These are phyloP conservation scores for Cardamine occulta DNA, from an alignment of 345 rosid genomes.

Conservation along the genomic window DNA sequence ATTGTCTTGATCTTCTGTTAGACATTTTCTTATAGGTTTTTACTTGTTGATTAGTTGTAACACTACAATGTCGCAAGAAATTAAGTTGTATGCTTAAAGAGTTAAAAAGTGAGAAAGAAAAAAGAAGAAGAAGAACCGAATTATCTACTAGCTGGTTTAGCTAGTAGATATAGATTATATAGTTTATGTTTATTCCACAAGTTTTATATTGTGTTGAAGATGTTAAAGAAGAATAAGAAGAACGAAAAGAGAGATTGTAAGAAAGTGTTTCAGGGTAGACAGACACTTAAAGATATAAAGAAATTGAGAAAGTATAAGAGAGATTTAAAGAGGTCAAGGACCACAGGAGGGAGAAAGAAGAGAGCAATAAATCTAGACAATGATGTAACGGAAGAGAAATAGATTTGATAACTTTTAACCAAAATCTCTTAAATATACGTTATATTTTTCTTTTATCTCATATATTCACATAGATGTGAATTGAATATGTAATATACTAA, in stretches of 20 bases:
- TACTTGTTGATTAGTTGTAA: slow-evolving; percentile 16
- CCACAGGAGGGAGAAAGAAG: slow-evolving; percentile 45
- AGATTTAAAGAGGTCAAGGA: slow-evolving; percentile 69
- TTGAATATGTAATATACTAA: background rate
- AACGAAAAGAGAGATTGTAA: slow-evolving; percentile 12
- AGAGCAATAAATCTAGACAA: slow-evolving; percentile 40
- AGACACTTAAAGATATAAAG: slow-evolving; percentile 48
- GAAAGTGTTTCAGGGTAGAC: slow-evolving; percentile 25
- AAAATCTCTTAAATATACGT: background rate
- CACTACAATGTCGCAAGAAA: slow-evolving; percentile 33
- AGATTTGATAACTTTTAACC: slow-evolving; percentile 18
- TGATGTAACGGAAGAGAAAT: slow-evolving; percentile 34
- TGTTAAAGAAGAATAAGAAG: slow-evolving; percentile 8
- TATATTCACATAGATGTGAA: background rate
- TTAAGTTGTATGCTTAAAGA: background rate
- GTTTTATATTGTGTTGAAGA: background rate
- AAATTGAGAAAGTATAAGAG: slow-evolving; percentile 54
- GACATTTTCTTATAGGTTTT: slow-evolving; percentile 53
- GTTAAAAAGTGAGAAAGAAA: background rate
- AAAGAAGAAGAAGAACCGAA: background rate
- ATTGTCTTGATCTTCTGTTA: slow-evolving; percentile 74
- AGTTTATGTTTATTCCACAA: background rate
- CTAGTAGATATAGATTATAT: background rate
- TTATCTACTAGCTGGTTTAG: background rate
- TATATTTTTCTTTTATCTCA: background rate